These are phyloP conservation scores for Pichia nanzhaoensis DNA, from an alignment of 805 yeast genomes.

Conservation along the genomic window DNA sequence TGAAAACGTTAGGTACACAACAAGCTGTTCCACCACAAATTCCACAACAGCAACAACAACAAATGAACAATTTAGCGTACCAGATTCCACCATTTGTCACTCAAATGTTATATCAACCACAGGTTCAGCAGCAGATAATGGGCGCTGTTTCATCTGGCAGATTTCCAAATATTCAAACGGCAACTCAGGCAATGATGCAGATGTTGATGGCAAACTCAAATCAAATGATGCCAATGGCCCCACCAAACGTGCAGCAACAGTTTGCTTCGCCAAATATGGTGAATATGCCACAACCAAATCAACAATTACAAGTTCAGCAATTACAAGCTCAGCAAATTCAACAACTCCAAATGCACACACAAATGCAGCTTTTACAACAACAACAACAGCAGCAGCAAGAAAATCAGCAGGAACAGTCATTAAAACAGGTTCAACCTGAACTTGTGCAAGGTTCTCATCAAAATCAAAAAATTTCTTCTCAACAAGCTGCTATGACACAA, in stretches of 20 bases:
- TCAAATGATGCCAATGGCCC: slow-evolving; percentile 17
- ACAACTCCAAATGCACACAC: not conserved
- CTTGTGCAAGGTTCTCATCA: no score
- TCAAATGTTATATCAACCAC: slow-evolving; percentile 21
- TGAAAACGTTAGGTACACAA: slow-evolving; percentile 36
- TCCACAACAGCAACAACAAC: slow-evolving; percentile 19
- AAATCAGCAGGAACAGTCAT: no score
- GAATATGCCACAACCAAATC: slow-evolving; percentile 12
- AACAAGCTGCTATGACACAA: not conserved
- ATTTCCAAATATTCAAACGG: slow-evolving; percentile 27
- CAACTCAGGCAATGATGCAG: slow-evolving; percentile 29
- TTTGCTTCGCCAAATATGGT: slow-evolving; percentile 1
- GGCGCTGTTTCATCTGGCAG: slow-evolving; percentile 30
- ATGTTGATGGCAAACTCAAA: slow-evolving; percentile 23
- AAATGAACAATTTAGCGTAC: slow-evolving; percentile 16
- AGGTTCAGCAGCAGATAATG: slow-evolving; percentile 24
- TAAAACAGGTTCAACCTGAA: no score
- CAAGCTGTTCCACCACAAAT: slow-evolving; percentile 21
- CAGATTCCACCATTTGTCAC: slow-evolving; percentile 23
- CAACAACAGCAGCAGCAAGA: no score
- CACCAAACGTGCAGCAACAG: not conserved
- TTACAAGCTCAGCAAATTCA: slow-evolving; percentile 8
- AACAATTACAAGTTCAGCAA: slow-evolving; percentile 5
- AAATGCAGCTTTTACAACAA: no score
- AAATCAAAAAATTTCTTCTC: no score